Evolutionary conservation across 2,329 filamentous ascomycete genomes (phyloP).

Genomic region (Microdochium trichocladiopsis): DNA sequence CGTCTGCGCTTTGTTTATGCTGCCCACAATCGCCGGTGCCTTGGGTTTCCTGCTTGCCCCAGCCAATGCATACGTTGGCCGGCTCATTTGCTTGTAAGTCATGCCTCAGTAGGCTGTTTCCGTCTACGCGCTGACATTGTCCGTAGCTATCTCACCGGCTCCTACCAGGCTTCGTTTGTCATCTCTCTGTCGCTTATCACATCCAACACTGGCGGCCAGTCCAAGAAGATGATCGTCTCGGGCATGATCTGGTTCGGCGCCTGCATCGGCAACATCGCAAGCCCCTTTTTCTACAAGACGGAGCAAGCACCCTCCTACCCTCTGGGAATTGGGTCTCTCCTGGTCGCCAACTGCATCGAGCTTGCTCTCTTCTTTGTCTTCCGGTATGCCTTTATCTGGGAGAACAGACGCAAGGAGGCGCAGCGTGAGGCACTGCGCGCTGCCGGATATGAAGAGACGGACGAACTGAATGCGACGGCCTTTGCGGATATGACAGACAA

Average conservation of each 20-base stretch:
- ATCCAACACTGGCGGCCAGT: constrained; percentile 46
- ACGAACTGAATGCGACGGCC: constrained; percentile 27
- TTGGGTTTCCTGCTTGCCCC: constrained; percentile 51
- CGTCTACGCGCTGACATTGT: not conserved
- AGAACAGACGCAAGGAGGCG: constrained; percentile 27
- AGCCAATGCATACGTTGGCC: constrained; percentile 37
- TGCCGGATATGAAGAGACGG: constrained; percentile 12
- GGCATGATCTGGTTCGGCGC: constrained; percentile 53
- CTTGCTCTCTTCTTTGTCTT: constrained; percentile 29
- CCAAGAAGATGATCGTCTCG: constrained; percentile 59
- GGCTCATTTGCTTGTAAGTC: constrained; percentile 45
- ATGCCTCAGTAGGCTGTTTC: not conserved
- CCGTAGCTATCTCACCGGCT: constrained; percentile 24
- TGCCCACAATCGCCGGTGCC: constrained; percentile 52
- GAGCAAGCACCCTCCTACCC: constrained; percentile 37
- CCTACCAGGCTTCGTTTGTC: constrained; percentile 31
- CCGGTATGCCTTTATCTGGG: constrained; percentile 27
- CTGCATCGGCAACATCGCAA: constrained; percentile 53
- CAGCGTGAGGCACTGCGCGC: constrained; percentile 10
- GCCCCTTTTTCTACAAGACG: constrained; percentile 55
- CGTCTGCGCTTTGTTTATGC: constrained; percentile 47
- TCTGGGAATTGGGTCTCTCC: constrained; percentile 32
- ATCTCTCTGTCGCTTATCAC: constrained; percentile 36
- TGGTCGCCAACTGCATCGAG: constrained; percentile 31
- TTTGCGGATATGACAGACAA: constrained; percentile 33